Base-by-base conservation (phyloP, 1,284 basidiomycete genomes). In the Tranzscheliella williamsii region DNA sequence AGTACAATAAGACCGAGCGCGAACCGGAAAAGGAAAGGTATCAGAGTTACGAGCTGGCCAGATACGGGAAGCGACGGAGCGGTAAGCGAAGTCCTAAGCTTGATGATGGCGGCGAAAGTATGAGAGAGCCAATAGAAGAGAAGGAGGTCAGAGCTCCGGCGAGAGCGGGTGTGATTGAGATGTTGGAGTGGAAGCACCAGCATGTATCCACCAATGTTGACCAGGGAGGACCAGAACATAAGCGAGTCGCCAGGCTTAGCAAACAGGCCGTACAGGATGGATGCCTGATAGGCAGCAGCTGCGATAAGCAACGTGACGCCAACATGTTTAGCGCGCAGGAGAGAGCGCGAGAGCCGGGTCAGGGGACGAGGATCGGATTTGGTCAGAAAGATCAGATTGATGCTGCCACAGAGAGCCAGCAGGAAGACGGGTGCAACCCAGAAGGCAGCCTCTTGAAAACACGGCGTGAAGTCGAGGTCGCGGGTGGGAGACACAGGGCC, bases 111-210 rank as follows among this genome's bases (percentile, higher is more conserved):
- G 0, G 81, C 80, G 17, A 83, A 23, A 9, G 84, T 46, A 67
- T 91, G 90, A 4, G 83, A 41, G 0, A 91, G 88, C 87, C 89
- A 94, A 79, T 90, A 92, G 40, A 94, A 79, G 18, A 96, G 83
- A 22, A 92, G 79, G 18, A 86, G 77, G 0, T 88, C 83, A 0
- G 90, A 92, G 0, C 91, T 88, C 8, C 84, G 83, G 13, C 86
- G 84, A 1, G 86, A 84, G n/a, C 87, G 85, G 30, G 84, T 84
- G 77, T 95, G 91, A 70, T 90, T 91, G 54, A 84, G 37, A 72
- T 75, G 52, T 68, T 61, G 67, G 6, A 76, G 46, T 3, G 74
- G 52, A 20, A 79, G 17, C 16, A 76, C 52, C 7, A 79, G 52
- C 5, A 72, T 34, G 48, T 74, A 76, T 26, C 58, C 58, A 15